Percentiles rank a stretch among this genome's conserved stretches.
Evolutionary conservation across 1,284 basidiomycete species (phyloP).

Genomic region (Ceratobasidium sp.): DNA sequence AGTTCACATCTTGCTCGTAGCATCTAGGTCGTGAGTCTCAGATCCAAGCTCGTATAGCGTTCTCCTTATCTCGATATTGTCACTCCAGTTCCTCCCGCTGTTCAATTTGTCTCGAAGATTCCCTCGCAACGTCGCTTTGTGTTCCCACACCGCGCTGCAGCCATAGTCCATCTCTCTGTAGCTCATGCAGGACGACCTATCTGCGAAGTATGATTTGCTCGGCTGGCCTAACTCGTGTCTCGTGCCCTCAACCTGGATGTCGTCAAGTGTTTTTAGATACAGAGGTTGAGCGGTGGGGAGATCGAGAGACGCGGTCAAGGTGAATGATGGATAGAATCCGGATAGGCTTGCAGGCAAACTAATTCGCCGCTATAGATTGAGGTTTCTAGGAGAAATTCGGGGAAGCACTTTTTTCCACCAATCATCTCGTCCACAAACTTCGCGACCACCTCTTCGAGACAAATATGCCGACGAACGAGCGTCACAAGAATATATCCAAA

Average conservation of each 20-base stretch:
- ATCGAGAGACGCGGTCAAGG: constrained; percentile 12
- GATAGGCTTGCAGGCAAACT: background rate
- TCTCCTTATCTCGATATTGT: background rate
- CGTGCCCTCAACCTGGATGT: constrained; percentile 17
- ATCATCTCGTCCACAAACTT: background rate
- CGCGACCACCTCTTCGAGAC: constrained; percentile 5
- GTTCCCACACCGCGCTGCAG: constrained; percentile 14
- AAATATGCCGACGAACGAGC: constrained; percentile 28
- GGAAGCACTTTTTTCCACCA: background rate
- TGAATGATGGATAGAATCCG: background rate
- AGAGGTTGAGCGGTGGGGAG: constrained; percentile 18
- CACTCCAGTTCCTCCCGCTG: background rate
- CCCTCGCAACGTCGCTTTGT: background rate
- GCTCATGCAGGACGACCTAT: constrained; percentile 1
- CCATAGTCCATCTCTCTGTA: constrained; percentile 17
- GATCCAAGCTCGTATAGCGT: too few relatives aligned
- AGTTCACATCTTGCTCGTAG: background rate
- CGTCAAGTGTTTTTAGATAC: background rate
- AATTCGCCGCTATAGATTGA: background rate
- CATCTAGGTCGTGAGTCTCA: background rate
- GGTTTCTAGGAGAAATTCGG: constrained; percentile 6
- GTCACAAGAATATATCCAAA: constrained; percentile 11
- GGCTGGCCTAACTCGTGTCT: constrained; percentile 12
- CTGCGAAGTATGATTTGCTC: constrained; percentile 8
- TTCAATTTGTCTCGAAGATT: constrained; percentile 8